Evolutionary conservation across 2,329 filamentous ascomycete species (phyloP).

Genomic region (Colletotrichum tabaci): DNA sequence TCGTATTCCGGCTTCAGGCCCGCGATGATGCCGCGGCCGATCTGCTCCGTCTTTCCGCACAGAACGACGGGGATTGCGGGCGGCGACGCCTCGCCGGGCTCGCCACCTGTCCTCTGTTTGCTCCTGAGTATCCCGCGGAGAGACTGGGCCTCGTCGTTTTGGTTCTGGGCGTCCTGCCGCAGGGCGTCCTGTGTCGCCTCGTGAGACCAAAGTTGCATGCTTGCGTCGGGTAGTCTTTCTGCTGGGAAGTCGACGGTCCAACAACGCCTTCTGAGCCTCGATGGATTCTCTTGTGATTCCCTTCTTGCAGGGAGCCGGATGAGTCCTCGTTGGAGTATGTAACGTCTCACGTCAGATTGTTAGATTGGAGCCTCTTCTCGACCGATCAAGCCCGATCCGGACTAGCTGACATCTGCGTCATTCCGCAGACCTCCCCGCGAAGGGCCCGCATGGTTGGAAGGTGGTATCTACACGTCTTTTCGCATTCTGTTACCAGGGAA

Average conservation of each 20-base stretch:
- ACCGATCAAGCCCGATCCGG: neutral
- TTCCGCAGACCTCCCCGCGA: too few relatives aligned
- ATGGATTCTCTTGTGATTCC: too few relatives aligned
- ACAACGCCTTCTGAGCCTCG: too few relatives aligned
- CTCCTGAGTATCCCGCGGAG: neutral
- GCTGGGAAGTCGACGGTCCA: too few relatives aligned
- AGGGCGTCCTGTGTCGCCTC: constrained; percentile 15
- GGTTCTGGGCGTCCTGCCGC: neutral
- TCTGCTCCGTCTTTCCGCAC: constrained; percentile 46
- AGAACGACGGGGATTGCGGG: constrained; percentile 44
- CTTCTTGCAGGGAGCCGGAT: too few relatives aligned
- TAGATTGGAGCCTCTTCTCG: neutral
- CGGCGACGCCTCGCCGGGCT: neutral
- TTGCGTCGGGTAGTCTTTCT: neutral
- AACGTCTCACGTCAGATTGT: constrained; percentile 12
- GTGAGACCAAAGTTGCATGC: constrained; percentile 26
- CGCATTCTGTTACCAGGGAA: neutral
- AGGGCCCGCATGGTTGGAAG: too few relatives aligned
- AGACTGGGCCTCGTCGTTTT: neutral
- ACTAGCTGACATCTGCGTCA: neutral
- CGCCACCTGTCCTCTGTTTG: neutral
- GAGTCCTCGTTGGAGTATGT: neutral
- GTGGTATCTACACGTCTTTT: neutral
- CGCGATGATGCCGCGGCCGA: constrained; percentile 45
- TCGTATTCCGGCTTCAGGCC: constrained; percentile 48